Base-by-base conservation (phyloP, 2,329 filamentous ascomycete genomes). In the Verticillium zaregamsianum region DNA sequence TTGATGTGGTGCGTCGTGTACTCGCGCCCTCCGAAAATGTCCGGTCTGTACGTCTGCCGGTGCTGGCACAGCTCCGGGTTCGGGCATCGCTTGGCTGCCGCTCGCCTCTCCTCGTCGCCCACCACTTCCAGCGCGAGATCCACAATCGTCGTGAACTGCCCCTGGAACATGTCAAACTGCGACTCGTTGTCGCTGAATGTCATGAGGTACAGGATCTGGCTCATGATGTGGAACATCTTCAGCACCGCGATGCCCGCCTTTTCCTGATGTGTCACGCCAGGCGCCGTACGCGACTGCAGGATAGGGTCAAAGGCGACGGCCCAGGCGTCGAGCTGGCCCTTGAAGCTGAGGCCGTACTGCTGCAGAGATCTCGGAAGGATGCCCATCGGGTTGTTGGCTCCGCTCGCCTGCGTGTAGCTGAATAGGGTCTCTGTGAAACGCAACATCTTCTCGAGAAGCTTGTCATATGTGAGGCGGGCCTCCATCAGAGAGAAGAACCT, bases 221-320 rank as follows among this genome's bases (percentile, higher is more conserved):
- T 79, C 78, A 86, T 88, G 58, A 86, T 77, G 62, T 86, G 83
- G 60, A 80, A 80, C 85, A 88, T 88, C 66, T 87, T 87, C 6
- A 88, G 74, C 12, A 86, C 84, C 5, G 84, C 79, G 61, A 88
- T 87, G 55, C 81, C 85, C 0, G 83, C 81, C 66, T 85, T 85
- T 67, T 86, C 84, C 64, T 86, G 82, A 32, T 77, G 80, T 64
- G 74, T 81, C 40, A 83, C 78, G 1, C 78, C 76, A 0, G 82
- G 80, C 1, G 75, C 75, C 12, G 75, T 76, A 23, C 86, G 80
- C 1, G 79, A 78, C 6, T 74, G 71, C 28, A 88, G 76, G 12
- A 88, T 78, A 11, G 77, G 80, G 15, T 85, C 80, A 63, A 87
- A 89, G 0, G 86, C 84, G 12, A 72, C 69, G 0, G 79, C 76